Evolutionary conservation across 1,284 basidiomycete species (phyloP).

Genomic region (Vanrija sp.): DNA sequence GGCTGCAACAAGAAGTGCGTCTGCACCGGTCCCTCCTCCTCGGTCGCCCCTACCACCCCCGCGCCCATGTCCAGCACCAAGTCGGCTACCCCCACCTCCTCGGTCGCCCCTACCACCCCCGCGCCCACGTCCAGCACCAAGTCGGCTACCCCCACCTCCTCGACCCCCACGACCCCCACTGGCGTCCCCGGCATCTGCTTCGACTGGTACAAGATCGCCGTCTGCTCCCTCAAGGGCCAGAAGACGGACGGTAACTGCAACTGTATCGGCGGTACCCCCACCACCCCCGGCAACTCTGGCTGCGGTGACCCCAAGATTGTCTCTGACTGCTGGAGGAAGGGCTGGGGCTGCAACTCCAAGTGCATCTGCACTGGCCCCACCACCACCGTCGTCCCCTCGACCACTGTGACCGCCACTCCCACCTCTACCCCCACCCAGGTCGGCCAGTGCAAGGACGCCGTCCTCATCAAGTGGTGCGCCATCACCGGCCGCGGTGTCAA

Average conservation of each 20-base stretch:
- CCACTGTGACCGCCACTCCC: no score
- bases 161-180: no score
- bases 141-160: no score
- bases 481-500: neutral
- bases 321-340: slow-evolving; percentile 4
- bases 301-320: neutral
- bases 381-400: neutral
- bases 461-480: slow-evolving; percentile 8
- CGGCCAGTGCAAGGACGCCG: slow-evolving; percentile 13
- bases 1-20: no score
- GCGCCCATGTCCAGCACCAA: no score
- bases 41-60: neutral
- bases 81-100: neutral
- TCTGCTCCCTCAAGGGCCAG: neutral
- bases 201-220: slow-evolving; percentile 2
- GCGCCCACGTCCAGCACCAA: no score
- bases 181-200: neutral
- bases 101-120: no score
- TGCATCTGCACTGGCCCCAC: slow-evolving; percentile 1
- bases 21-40: no score
- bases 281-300: neutral
- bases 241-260: slow-evolving; percentile 1
- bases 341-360: slow-evolving; percentile 7
- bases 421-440: slow-evolving; percentile 4
- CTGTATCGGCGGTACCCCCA: neutral